Conservation (phyloP, 2,329 filamentous ascomycete species). For the Dendrostoma leiphaemia region DNA sequence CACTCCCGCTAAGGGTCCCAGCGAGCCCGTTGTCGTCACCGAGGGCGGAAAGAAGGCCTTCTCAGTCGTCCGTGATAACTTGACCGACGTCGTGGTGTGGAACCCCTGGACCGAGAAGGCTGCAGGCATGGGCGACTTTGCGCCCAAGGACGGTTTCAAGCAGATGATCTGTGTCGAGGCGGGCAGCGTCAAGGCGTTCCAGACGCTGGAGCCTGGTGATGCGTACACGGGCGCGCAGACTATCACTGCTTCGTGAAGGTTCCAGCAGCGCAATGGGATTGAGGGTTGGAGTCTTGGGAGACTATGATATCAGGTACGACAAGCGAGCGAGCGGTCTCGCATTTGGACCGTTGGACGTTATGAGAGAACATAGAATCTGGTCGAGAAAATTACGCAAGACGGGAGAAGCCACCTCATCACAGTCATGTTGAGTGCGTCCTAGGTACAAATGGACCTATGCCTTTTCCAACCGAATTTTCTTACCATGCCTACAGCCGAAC, state of each 20-base stretch:
- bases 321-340: not conserved
- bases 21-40: conserved; percentile 55
- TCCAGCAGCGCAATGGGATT: not conserved
- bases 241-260: conserved; percentile 39
- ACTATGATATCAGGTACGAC: conserved; percentile 7
- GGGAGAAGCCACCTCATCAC: too few relatives aligned
- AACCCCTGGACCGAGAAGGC: conserved; percentile 93
- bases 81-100: conserved; percentile 91
- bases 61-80: conserved; percentile 77
- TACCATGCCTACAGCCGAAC: not conserved
- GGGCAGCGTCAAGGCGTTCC: conserved; percentile 78
- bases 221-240: conserved; percentile 62
- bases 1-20: conserved; percentile 63
- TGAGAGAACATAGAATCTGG: not conserved
- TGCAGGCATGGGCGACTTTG: conserved; percentile 79
- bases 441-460: too few relatives aligned
- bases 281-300: not conserved
- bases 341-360: not conserved
- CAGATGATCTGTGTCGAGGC: conserved; percentile 95
- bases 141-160: conserved; percentile 84
- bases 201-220: conserved; percentile 77
- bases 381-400: not conserved
- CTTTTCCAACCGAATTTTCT: too few relatives aligned
- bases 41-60: conserved; percentile 65
- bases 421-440: too few relatives aligned